Percentiles rank a stretch among this genome's conserved stretches.
Evolutionary conservation across 2,329 filamentous ascomycete genomes (phyloP).

Genomic region (Fusarium chaquense): DNA sequence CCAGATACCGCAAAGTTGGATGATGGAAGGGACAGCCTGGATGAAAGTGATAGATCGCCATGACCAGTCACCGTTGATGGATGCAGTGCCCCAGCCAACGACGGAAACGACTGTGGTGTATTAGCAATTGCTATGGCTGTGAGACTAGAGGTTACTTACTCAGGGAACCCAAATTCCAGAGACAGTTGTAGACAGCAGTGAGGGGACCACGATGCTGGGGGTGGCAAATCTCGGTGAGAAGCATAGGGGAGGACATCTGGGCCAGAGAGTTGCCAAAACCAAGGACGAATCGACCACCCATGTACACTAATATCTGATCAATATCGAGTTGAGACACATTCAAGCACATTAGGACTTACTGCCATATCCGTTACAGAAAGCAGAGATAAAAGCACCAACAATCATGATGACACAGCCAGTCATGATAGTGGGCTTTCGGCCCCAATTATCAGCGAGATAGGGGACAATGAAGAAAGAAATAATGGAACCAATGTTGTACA

Average conservation of each 20-base stretch:
- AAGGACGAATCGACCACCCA: slow-evolving; percentile 56
- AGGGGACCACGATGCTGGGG: slow-evolving; percentile 75
- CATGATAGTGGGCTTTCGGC: slow-evolving; percentile 59
- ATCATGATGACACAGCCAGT: slow-evolving; percentile 61
- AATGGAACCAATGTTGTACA: slow-evolving; percentile 65
- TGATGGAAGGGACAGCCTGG: slow-evolving; percentile 70
- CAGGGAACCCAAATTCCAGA: slow-evolving; percentile 73
- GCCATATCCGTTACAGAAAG: slow-evolving; percentile 58
- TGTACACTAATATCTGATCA: slow-evolving; percentile 51
- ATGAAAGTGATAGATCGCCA: slow-evolving; percentile 76
- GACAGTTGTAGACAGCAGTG: slow-evolving; percentile 75
- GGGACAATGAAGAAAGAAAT: slow-evolving; percentile 61
- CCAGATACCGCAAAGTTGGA: slow-evolving; percentile 75
- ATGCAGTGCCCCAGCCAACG: slow-evolving; percentile 72
- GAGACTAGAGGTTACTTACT: slow-evolving; percentile 35
- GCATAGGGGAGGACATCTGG: slow-evolving; percentile 72
- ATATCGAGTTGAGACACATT: neutral
- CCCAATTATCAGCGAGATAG: slow-evolving; percentile 59
- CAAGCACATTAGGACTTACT: slow-evolving; percentile 50
- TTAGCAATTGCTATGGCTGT: neutral
- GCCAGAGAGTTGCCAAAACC: slow-evolving; percentile 76
- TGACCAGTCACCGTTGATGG: slow-evolving; percentile 70
- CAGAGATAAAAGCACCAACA: slow-evolving; percentile 56
- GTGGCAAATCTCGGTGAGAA: slow-evolving; percentile 75
- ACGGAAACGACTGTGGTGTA: slow-evolving; percentile 62